A percentile compares a stretch with the other conserved stretches of the same genome.
Evolutionary conservation across 345 rosid species (phyloP).

Genomic region (Mangifera indica): DNA sequence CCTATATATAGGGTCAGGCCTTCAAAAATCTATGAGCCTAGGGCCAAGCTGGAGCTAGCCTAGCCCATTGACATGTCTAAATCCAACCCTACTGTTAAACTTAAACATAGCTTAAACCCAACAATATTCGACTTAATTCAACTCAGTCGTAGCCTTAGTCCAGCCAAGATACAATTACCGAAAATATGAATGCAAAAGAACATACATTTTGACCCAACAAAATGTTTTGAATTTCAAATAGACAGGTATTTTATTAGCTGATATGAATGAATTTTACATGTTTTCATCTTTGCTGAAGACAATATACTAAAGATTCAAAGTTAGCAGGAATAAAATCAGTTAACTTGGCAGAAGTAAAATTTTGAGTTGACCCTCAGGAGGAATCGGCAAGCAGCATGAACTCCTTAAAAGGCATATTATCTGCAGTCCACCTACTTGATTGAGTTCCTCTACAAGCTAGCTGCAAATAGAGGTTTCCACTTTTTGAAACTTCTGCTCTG

Average conservation of each 20-base stretch:
- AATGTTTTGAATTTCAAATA: not conserved
- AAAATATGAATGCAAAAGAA: too few species aligned
- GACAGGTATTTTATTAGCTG: not conserved
- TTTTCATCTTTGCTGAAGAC: not conserved
- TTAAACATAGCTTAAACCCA: too few species aligned
- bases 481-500: not conserved
- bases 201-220: too few species aligned
- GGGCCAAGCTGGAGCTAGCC: too few species aligned
- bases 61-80: too few species aligned
- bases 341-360: not conserved
- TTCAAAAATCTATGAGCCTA: too few species aligned
- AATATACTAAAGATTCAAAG: not conserved
- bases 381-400: not conserved
- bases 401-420: not conserved
- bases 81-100: too few species aligned
- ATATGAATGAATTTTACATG: too few species aligned
- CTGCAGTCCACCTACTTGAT: not conserved
- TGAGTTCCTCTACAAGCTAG: not conserved
- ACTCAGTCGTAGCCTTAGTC: too few species aligned
- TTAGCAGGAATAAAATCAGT: not conserved
- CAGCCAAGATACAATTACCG: too few species aligned
- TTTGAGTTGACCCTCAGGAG: not conserved
- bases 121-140: too few species aligned
- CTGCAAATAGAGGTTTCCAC: not conserved
- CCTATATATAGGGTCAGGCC: too few species aligned